Evolutionary conservation across 2,329 filamentous ascomycete species (phyloP), one percentile per base, ranked within the genome.

Genomic region (Diplodia mutila): DNA sequence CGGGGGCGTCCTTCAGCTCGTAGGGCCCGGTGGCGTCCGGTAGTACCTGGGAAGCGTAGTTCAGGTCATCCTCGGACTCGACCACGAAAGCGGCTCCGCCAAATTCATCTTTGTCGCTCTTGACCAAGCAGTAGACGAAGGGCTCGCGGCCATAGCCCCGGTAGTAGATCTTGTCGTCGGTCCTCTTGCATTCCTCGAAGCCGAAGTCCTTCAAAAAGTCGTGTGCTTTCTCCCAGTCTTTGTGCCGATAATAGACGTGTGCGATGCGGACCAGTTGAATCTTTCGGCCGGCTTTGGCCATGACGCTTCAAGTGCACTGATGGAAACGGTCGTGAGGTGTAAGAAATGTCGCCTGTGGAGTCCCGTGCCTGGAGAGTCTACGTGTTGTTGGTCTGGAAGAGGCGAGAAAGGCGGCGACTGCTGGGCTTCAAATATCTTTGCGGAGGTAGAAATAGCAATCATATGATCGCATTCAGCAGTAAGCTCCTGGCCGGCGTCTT

Each of bases 61-160:
- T 77, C 4, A 89, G 80, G 61, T 89, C 85, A 18, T 82, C 82
- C 70, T 84, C 76, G 2, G 80, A 82, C 69, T 85, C 84, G 32
- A 88, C 87, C 5, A 81, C 83, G 67, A 85, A 88, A 1, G 80
- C 85, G 0, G 82, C 80, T 9, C 87, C 87, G 11, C 80, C 81
- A 72, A 88, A 89, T 52, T 79, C 78, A 68, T 83, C 63, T 9
- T 74, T 74, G 80, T 75, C 59, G 76, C 73, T 4, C 81, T 79
- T 65, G 78, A 79, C 67, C 79, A 78, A 61, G 85, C 80, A 85
- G 29, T 88, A 78, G 4, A 86, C 76, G 72, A 85, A 87, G 1
- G 86, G 85, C 70, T 88, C 85, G 4, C 76, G 77, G n/a, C 87
- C 86, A 72, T 87, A 88, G 25, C 87, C 87, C 27, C 85, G 81